Evolutionary conservation across 768 basidiomycete genomes (phyloP).

Genomic region (Floccularia luteovirens): DNA sequence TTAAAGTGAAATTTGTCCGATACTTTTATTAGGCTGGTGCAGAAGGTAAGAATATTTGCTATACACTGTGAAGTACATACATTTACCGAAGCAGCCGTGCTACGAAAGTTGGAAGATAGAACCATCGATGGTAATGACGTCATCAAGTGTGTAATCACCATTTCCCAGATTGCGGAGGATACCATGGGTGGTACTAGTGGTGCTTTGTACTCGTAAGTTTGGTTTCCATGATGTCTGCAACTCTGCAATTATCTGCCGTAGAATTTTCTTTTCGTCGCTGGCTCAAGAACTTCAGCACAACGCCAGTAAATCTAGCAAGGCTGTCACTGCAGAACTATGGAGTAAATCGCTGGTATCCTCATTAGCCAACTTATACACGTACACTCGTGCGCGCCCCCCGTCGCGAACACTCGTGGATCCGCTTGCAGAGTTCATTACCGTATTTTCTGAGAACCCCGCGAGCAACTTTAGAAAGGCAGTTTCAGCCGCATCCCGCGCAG

Average conservation of each 20-base stretch:
- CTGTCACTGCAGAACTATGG: constrained; percentile 54
- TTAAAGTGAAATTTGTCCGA: background rate
- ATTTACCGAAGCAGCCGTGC: constrained; percentile 35
- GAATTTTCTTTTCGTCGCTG: constrained; percentile 88
- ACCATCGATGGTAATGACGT: constrained; percentile 58
- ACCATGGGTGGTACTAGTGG: constrained; percentile 91
- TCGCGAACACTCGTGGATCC: constrained; percentile 94
- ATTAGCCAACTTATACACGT: constrained; percentile 59
- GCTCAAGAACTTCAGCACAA: constrained; percentile 59
- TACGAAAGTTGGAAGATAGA: constrained; percentile 47
- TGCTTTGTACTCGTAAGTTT: constrained; percentile 79
- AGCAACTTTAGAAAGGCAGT: constrained; percentile 45
- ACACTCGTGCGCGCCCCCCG: constrained; percentile 85
- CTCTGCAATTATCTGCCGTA: constrained; percentile 14
- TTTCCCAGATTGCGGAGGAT: constrained; percentile 74
- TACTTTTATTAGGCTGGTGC: constrained; percentile 57
- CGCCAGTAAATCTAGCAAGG: constrained; percentile 15
- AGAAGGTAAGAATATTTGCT: constrained; percentile 34
- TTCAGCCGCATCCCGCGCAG: constrained; percentile 52
- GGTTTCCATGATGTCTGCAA: background rate
- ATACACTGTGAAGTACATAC: background rate
- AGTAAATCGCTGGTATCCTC: constrained; percentile 47
- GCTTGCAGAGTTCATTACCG: constrained; percentile 64
- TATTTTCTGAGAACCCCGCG: constrained; percentile 20
- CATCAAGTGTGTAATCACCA: constrained; percentile 52